phyloP scores from a whole-genome alignment of 306 rosid species.

The Hippophae rhamnoides region DNA sequence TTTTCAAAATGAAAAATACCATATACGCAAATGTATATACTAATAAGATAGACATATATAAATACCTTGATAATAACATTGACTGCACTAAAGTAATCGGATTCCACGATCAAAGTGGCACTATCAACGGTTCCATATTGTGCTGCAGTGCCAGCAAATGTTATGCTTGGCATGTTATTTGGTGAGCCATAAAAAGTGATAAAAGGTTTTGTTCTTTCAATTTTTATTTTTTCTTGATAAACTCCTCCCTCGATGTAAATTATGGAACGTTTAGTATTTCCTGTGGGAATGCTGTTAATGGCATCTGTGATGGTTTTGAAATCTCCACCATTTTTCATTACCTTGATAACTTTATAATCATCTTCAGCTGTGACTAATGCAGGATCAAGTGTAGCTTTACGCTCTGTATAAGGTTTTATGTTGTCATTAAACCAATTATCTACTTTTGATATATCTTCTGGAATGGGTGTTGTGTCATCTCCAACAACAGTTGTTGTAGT shows the following conservation, averaged over 20 bases:
- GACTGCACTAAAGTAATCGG: conserved; percentile 32
- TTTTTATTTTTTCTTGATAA: too few relatives aligned
- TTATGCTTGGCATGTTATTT: too few relatives aligned
- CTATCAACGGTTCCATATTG: conserved; percentile 62
- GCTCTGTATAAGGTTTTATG: neutral
- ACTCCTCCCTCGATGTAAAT: too few relatives aligned
- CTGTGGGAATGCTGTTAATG: conserved; percentile 33
- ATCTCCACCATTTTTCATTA: conserved; percentile 40
- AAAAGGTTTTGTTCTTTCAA: too few relatives aligned
- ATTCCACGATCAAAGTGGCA: conserved; percentile 29
- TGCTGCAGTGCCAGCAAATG: too few relatives aligned
- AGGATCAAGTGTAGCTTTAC: conserved; percentile 26
- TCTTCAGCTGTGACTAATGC: conserved; percentile 35
- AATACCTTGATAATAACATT: conserved; percentile 31
- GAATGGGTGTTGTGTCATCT: conserved; percentile 15
- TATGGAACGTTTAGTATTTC: too few relatives aligned
- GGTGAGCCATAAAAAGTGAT: too few relatives aligned
- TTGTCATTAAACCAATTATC: conserved; percentile 30
- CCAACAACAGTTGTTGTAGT: conserved; percentile 8
- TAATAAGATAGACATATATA: neutral
- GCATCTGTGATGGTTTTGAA: conserved; percentile 42
- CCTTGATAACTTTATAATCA: conserved; percentile 23
- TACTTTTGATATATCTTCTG: conserved; percentile 17
- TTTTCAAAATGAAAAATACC: too few relatives aligned
- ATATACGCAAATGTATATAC: too few relatives aligned